These are phyloP conservation scores for Beauveria caledonica DNA, from an alignment of 2,329 filamentous ascomycete species.

Conservation along the genomic window DNA sequence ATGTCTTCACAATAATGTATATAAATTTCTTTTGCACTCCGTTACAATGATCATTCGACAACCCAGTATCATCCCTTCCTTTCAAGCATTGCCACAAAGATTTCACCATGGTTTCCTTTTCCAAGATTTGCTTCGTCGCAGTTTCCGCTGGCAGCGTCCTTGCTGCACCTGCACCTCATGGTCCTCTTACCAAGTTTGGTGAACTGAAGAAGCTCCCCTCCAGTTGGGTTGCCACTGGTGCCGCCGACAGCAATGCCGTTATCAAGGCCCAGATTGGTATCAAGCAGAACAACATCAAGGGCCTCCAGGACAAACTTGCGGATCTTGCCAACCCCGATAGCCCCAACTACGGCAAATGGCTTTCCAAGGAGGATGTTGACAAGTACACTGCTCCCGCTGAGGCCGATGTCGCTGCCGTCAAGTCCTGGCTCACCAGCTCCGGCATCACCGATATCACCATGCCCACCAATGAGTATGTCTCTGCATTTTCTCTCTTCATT, in stretches of 20 bases:
- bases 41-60: not conserved
- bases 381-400: slow-evolving; percentile 18
- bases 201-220: slow-evolving; percentile 3
- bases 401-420: slow-evolving; percentile 16
- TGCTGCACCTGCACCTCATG: slow-evolving; percentile 3
- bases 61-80: not conserved
- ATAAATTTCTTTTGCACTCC: not conserved
- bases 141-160: not conserved
- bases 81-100: not conserved
- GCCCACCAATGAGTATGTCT: slow-evolving; percentile 12
- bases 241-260: not conserved
- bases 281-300: slow-evolving; percentile 17
- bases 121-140: slow-evolving; percentile 11
- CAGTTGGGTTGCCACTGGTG: not conserved
- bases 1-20: not conserved
- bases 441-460: slow-evolving; percentile 10
- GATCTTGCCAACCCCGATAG: slow-evolving; percentile 20
- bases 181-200: slow-evolving; percentile 7
- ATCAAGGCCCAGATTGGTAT: slow-evolving; percentile 12
- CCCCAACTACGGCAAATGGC: slow-evolving; percentile 20
- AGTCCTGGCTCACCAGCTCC: slow-evolving; percentile 16
- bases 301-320: slow-evolving; percentile 18
- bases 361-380: slow-evolving; percentile 18
- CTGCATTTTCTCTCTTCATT: not conserved
- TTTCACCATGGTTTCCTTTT: slow-evolving; percentile 10